Evolutionary conservation across 768 basidiomycete genomes (phyloP).

Genomic region (Tephrocybe sp.): DNA sequence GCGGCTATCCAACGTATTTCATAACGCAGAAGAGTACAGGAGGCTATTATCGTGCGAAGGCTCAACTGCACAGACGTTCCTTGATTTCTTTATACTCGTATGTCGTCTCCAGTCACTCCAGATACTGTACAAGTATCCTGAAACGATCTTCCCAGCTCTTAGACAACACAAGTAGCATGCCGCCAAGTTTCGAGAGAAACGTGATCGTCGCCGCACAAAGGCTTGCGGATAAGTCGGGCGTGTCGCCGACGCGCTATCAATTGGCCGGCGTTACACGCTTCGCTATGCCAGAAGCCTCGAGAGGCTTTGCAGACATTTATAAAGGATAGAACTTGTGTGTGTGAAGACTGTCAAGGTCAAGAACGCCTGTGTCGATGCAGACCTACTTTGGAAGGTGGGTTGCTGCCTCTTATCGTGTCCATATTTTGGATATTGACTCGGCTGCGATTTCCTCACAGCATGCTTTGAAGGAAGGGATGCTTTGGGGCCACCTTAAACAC

Average conservation of each 20-base stretch:
- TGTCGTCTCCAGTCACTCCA: neutral
- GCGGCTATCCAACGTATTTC: no score
- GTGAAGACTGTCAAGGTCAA: neutral
- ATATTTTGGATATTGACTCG: neutral
- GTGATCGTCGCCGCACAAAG: slow-evolving; percentile 1
- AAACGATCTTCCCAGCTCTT: neutral
- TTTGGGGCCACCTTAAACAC: neutral
- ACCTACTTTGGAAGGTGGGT: neutral
- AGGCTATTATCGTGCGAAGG: neutral
- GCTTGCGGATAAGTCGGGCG: neutral
- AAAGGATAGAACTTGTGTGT: neutral
- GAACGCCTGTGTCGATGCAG: neutral
- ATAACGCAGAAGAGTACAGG: no score
- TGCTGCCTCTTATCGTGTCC: no score
- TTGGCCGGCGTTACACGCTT: neutral
- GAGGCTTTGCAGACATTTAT: slow-evolving; percentile 1
- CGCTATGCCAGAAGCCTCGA: neutral
- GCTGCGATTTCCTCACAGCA: no score
- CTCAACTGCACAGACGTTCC: neutral
- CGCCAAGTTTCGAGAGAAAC: neutral
- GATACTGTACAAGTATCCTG: neutral
- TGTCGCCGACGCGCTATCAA: neutral
- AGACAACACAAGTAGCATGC: neutral
- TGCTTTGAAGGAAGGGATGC: neutral
- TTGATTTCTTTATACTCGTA: no score